Percentiles rank a stretch among this genome's conserved stretches.
These are phyloP conservation scores for Alternaria gansuensis DNA, from an alignment of 2,329 filamentous ascomycete species.

Conservation along the genomic window DNA sequence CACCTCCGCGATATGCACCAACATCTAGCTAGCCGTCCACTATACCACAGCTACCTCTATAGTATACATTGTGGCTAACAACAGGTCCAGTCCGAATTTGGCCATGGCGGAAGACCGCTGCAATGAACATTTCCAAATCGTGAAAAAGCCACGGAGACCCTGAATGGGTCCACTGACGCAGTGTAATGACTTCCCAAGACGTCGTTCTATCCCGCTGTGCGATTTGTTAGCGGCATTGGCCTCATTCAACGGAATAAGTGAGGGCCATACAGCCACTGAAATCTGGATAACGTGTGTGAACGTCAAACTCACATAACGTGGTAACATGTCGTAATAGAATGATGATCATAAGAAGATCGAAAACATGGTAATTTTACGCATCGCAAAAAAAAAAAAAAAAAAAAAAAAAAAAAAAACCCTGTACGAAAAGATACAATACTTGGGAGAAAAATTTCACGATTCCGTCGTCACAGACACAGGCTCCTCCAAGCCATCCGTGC, in stretches of 20 bases:
- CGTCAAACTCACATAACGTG: neutral
- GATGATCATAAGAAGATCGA: too few relatives aligned
- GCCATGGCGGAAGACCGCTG: neutral
- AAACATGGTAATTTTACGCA: neutral
- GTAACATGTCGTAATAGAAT: neutral
- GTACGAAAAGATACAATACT: neutral
- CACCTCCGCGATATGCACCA: neutral
- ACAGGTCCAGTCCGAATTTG: neutral
- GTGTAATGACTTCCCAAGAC: neutral
- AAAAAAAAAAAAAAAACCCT: too few relatives aligned
- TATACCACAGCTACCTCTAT: neutral
- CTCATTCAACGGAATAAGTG: neutral
- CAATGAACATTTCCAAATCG: neutral
- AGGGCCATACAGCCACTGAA: neutral
- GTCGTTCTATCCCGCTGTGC: slow-evolving; percentile 3
- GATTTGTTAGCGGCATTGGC: neutral
- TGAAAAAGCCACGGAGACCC: neutral
- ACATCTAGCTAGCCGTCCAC: neutral
- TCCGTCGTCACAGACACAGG: neutral
- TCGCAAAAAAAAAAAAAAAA: neutral
- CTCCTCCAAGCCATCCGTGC: slow-evolving; percentile 17
- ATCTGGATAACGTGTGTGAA: neutral
- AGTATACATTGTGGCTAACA: neutral
- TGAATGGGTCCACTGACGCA: neutral
- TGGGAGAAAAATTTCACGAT: neutral